Base-by-base conservation (phyloP, 805 yeast species). In the Sugiyamaella chiloensis region DNA sequence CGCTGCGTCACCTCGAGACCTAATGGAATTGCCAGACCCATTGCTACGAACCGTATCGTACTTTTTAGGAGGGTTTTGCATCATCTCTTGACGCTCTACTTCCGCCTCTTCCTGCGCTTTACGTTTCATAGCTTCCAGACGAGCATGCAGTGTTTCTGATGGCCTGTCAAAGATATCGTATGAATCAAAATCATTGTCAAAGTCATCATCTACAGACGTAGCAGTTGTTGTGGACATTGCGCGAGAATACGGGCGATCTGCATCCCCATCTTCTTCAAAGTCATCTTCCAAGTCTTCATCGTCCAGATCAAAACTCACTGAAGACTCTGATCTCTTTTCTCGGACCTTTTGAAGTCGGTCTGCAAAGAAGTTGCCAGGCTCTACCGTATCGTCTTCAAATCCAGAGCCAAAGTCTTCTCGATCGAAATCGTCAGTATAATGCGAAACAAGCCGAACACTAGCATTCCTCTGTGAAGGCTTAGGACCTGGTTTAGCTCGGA, bases 51-150 rank as follows among this genome's bases (percentile, higher is more conserved):
- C 42, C 3, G 52, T 49, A 37, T 52, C 55, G 19, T 47, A 52
- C 26, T 44, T 46, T 11, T 26, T 24, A 6, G 46, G 46, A n/a
- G n/a, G n/a, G n/a, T n/a, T n/a, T n/a, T n/a, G n/a, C n/a, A n/a
- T n/a, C 42, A 42, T 46, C 19, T 31, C 24, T 40, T 43, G 40
- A 31, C 36, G 37, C 24, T 52, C 52, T 35, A 40, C 40, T 17
- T 53, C 57, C 14, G 57, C 57, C 9, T 36, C 47, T 4, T 29
- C 42, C 41, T 21, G 31, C 3, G 55, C 53, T 23, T 52, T 41
- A 21, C 36, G 35, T 24, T 40, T 40, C 20, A 36, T 31, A n/a
- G 17, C 30, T 24, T 48, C 50, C 14, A 55, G 40, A 16, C 49
- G 24, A 6, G 32, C 30, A 7, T 44, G 35, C 14, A 54, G 44